Percentiles rank a stretch among this genome's conserved stretches.
Evolutionary conservation across 345 rosid genomes (phyloP).

Genomic region (Carallia pectinifolia): DNA sequence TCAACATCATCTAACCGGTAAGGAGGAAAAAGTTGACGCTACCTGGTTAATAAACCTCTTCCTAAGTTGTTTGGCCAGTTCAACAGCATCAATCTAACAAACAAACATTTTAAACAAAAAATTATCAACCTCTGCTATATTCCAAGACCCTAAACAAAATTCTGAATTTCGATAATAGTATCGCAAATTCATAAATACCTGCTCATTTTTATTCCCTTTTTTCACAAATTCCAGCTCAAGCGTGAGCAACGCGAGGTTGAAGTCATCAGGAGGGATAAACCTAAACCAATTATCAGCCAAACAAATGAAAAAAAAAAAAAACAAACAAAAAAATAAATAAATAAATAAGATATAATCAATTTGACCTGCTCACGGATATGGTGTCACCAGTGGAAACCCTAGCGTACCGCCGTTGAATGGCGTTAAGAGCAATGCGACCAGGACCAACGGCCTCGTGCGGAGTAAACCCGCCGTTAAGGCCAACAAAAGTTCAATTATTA

Average conservation of each 20-base stretch:
- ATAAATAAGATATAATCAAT: neutral
- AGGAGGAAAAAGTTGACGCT: neutral
- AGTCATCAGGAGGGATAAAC: constrained; percentile 76
- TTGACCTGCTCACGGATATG: constrained; percentile 65
- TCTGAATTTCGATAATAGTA: neutral
- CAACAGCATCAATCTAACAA: constrained; percentile 83
- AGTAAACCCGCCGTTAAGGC: constrained; percentile 60
- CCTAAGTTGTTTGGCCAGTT: constrained; percentile 71
- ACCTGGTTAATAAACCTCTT: constrained; percentile 86
- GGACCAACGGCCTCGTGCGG: constrained; percentile 61
- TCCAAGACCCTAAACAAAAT: constrained; percentile 6
- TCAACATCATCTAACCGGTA: neutral
- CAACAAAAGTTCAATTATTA: constrained; percentile 6
- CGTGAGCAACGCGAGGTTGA: constrained; percentile 69
- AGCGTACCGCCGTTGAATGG: constrained; percentile 81
- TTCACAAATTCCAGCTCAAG: constrained; percentile 91
- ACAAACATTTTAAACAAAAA: neutral
- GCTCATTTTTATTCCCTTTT: constrained; percentile 84
- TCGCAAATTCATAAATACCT: constrained; percentile 37
- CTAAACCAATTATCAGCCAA: constrained; percentile 32
- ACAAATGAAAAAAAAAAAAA: neutral
- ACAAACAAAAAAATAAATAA: neutral
- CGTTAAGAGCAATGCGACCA: constrained; percentile 72
- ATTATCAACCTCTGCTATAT: neutral
- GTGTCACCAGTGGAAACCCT: constrained; percentile 83